phyloP scores from a whole-genome alignment of 23 red algal species.

The Gracilaria gracilis region DNA sequence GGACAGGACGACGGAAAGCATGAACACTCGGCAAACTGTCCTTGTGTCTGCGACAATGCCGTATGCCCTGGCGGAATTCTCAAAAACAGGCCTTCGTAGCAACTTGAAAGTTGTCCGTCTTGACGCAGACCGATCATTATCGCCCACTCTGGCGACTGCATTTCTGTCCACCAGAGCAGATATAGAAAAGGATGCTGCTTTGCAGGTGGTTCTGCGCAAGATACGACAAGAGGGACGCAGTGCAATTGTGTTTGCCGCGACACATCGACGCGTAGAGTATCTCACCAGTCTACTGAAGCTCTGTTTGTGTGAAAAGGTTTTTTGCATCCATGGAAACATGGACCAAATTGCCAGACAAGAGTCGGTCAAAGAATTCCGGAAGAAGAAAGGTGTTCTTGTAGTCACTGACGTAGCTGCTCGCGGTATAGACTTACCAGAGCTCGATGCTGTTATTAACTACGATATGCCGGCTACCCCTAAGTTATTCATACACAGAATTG shows the following conservation, averaged over 20 bases:
- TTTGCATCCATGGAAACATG: constrained; percentile 89
- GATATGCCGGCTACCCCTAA: constrained; percentile 92
- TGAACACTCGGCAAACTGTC: constrained; percentile 80
- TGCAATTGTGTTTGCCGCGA: constrained; percentile 88
- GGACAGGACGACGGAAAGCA: constrained; percentile 22
- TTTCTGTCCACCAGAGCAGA: constrained; percentile 50
- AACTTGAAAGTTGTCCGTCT: constrained; percentile 80
- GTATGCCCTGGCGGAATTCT: constrained; percentile 88
- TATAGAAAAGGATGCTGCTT: constrained; percentile 48
- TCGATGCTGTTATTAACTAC: constrained; percentile 94
- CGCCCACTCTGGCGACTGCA: constrained; percentile 76
- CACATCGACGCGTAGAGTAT: constrained; percentile 84
- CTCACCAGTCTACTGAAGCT: constrained; percentile 35
- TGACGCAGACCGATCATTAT: constrained; percentile 85
- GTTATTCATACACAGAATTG: constrained; percentile 93
- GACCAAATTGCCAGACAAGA: constrained; percentile 79
- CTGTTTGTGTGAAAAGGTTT: constrained; percentile 11
- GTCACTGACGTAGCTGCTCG: constrained; percentile 98
- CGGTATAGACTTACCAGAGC: constrained; percentile 91
- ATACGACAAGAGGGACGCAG: constrained; percentile 14
- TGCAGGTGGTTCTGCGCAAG: constrained; percentile 34
- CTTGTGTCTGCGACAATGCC: constrained; percentile 98
- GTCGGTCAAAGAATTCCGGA: constrained; percentile 78
- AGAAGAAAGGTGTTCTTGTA: constrained; percentile 63
- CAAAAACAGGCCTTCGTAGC: constrained; percentile 69